Conservation (phyloP, 495 filamentous ascomycete species). For the Tuber umbilicatum region DNA sequence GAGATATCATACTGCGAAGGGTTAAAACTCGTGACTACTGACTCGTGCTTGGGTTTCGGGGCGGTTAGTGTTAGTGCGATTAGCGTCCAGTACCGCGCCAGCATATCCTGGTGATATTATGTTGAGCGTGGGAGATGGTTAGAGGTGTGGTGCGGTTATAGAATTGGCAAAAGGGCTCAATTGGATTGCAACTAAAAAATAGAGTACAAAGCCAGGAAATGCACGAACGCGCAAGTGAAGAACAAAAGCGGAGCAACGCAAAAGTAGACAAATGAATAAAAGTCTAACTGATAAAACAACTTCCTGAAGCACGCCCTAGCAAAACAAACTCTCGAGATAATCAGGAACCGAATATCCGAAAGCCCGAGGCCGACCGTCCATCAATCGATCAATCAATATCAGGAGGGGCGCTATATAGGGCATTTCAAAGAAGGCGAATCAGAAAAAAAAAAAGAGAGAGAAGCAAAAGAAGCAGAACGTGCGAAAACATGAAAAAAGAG, state of each 20-base stretch:
- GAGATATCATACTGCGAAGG: neutral
- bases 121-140: neutral
- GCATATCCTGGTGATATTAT: neutral
- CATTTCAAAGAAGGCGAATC: neutral
- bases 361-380: neutral
- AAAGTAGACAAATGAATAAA: neutral
- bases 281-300: conserved; percentile 2
- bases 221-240: neutral
- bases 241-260: neutral
- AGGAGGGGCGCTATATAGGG: neutral
- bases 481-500: neutral
- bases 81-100: neutral
- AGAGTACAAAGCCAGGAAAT: neutral
- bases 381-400: neutral
- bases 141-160: neutral
- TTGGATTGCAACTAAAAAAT: neutral
- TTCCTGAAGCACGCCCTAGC: neutral
- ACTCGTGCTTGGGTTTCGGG: neutral
- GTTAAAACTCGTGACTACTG: neutral
- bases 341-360: neutral
- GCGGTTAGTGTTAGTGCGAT: neutral
- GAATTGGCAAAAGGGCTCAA: neutral
- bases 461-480: neutral
- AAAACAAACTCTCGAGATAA: neutral
- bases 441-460: neutral